phyloP scores from a whole-genome alignment of 345 rosid species.

The Microthlaspi erraticum region DNA sequence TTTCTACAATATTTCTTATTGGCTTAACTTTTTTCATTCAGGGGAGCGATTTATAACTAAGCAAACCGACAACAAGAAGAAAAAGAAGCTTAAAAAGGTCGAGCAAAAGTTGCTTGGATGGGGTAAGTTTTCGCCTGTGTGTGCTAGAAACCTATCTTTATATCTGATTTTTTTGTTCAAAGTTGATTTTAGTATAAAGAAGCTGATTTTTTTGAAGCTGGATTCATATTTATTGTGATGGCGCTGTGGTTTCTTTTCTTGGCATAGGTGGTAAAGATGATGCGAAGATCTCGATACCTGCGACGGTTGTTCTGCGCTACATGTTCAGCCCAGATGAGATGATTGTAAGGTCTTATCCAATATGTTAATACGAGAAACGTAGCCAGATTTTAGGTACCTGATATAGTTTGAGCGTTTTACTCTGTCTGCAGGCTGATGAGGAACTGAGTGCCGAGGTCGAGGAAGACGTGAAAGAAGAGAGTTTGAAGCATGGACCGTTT shows the following conservation, averaged over 20 bases:
- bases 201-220: slow-evolving; percentile 24
- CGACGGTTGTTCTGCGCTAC: slow-evolving; percentile 76
- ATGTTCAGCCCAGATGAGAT: slow-evolving; percentile 90
- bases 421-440: slow-evolving; percentile 72
- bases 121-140: slow-evolving; percentile 59
- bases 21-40: slow-evolving; percentile 46
- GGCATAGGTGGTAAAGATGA: slow-evolving; percentile 91
- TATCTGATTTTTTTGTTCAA: background rate
- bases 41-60: slow-evolving; percentile 86
- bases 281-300: slow-evolving; percentile 77
- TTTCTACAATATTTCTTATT: slow-evolving; percentile 20
- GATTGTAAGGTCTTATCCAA: slow-evolving; percentile 56
- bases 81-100: slow-evolving; percentile 87
- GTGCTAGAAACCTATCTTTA: slow-evolving; percentile 6
- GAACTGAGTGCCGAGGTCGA: slow-evolving; percentile 70
- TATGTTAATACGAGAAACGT: slow-evolving; percentile 16
- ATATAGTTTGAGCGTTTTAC: slow-evolving; percentile 10
- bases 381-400: slow-evolving; percentile 5
- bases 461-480: slow-evolving; percentile 85
- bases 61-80: slow-evolving; percentile 82
- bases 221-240: slow-evolving; percentile 15
- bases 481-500: slow-evolving; percentile 77
- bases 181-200: slow-evolving; percentile 16
- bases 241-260: slow-evolving; percentile 23
- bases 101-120: slow-evolving; percentile 97